These are phyloP conservation scores for Saccharomycopsis hybrid DNA, from an alignment of 1,139 yeast genomes.

Conservation along the genomic window DNA sequence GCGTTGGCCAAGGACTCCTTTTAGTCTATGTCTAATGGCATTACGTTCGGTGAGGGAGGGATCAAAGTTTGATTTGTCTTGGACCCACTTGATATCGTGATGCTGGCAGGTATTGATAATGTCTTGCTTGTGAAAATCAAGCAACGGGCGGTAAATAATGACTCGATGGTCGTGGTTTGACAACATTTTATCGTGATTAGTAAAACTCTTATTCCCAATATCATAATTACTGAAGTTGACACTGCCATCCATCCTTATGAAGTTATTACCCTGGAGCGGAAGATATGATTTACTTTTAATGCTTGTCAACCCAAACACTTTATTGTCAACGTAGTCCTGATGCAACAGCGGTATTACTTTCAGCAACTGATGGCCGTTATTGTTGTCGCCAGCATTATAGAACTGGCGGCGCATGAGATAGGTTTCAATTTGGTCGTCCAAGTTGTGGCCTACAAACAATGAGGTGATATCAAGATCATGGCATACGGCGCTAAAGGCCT, in stretches of 20 bases:
- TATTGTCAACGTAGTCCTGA: not conserved
- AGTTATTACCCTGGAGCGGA: not conserved
- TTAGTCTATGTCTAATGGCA: slow-evolving; percentile 22
- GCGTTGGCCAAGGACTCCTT: too few relatives aligned
- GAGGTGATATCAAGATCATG: slow-evolving; percentile 23
- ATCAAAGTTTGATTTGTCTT: slow-evolving; percentile 44
- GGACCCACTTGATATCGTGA: slow-evolving; percentile 40
- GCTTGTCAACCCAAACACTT: slow-evolving; percentile 5
- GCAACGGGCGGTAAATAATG: slow-evolving; percentile 37
- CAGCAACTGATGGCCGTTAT: too few relatives aligned
- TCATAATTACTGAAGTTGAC: slow-evolving; percentile 21
- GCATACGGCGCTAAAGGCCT: slow-evolving; percentile 30
- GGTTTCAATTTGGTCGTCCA: slow-evolving; percentile 52
- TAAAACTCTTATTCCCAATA: not conserved
- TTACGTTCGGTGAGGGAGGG: slow-evolving; percentile 40
- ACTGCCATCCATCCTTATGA: not conserved
- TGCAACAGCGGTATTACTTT: too few relatives aligned
- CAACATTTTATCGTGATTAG: not conserved
- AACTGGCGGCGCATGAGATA: slow-evolving; percentile 6
- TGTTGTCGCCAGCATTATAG: not conserved
- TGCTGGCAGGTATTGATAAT: slow-evolving; percentile 35
- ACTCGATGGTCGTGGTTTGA: slow-evolving; percentile 19
- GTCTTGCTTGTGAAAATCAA: slow-evolving; percentile 32
- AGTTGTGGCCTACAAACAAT: slow-evolving; percentile 45
- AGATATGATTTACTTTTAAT: not conserved